phyloP scores from a whole-genome alignment of 495 filamentous ascomycete species.

The Hypoxylon trugodes region DNA sequence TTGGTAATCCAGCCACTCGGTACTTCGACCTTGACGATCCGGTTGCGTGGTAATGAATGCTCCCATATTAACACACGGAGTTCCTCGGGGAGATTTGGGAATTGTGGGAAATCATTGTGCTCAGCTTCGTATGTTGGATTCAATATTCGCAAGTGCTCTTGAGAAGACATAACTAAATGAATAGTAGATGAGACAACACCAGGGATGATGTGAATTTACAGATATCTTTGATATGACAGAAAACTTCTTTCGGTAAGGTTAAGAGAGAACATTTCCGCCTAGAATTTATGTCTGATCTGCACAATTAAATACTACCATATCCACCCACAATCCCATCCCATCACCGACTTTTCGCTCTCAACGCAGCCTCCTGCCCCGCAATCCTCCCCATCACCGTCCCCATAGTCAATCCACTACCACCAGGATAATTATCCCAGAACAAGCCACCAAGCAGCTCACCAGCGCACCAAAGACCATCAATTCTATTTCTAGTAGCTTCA shows the following conservation, averaged over 20 bases:
- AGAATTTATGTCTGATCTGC: too few species aligned
- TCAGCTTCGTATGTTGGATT: background rate
- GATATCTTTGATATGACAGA: too few species aligned
- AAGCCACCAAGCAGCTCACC: constrained; percentile 72
- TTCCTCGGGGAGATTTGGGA: background rate
- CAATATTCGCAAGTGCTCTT: background rate
- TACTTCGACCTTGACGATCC: background rate
- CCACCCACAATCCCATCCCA: too few species aligned
- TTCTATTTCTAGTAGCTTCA: constrained; percentile 47
- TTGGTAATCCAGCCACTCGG: background rate
- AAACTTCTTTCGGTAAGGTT: too few species aligned
- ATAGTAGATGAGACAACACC: too few species aligned
- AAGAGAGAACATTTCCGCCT: too few species aligned
- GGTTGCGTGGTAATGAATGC: background rate
- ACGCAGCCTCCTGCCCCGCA: constrained; percentile 33
- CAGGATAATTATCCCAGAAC: constrained; percentile 71
- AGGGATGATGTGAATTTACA: too few species aligned
- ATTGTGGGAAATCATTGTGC: background rate
- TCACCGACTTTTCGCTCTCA: constrained; percentile 18
- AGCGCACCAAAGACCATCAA: constrained; percentile 63
- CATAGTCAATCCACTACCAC: constrained; percentile 67
- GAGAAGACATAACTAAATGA: background rate
- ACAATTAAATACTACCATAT: too few species aligned
- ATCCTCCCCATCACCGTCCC: constrained; percentile 37
- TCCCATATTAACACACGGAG: background rate